A percentile compares a stretch with the other conserved stretches of the same genome.
Evolutionary conservation across 495 filamentous ascomycete genomes (phyloP).

Genomic region (Tetracladium setigerum): DNA sequence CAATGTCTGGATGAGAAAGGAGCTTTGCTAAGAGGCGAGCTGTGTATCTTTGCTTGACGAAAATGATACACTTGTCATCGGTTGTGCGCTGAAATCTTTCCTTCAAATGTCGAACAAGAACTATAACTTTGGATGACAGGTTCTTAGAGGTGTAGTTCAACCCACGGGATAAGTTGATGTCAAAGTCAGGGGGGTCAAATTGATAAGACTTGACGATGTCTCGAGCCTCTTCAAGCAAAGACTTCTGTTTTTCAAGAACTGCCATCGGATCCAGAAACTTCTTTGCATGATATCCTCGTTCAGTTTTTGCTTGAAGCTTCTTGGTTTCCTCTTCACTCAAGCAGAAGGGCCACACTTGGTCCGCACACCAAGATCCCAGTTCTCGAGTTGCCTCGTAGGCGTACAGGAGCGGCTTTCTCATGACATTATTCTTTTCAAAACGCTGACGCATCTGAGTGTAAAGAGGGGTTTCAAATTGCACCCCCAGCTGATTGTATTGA

Average conservation of each 20-base stretch:
- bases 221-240: conserved; percentile 52
- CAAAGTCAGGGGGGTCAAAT: conserved; percentile 35
- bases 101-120: conserved; percentile 49
- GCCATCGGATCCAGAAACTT: conserved; percentile 26
- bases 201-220: conserved; percentile 43
- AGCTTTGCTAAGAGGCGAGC: conserved; percentile 64
- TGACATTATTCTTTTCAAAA: conserved; percentile 48
- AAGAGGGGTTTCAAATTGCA: conserved; percentile 56
- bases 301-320: conserved; percentile 51
- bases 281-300: conserved; percentile 32
- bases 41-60: conserved; percentile 71
- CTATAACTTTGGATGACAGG: conserved; percentile 67
- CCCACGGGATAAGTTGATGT: conserved; percentile 19
- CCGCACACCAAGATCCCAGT: conserved; percentile 81
- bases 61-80: conserved; percentile 76
- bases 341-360: conserved; percentile 69
- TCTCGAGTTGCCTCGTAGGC: conserved; percentile 53
- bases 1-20: conserved; percentile 44
- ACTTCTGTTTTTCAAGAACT: conserved; percentile 40
- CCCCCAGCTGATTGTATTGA: conserved; percentile 43
- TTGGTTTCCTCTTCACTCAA: conserved; percentile 56
- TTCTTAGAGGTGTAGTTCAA: conserved; percentile 2
- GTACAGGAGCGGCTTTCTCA: conserved; percentile 53
- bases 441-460: conserved; percentile 44
- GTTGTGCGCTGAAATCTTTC: conserved; percentile 47